These are phyloP conservation scores for Halophytophthora polymorphica DNA, from an alignment of 352 stramenopile genomes.

Conservation along the genomic window DNA sequence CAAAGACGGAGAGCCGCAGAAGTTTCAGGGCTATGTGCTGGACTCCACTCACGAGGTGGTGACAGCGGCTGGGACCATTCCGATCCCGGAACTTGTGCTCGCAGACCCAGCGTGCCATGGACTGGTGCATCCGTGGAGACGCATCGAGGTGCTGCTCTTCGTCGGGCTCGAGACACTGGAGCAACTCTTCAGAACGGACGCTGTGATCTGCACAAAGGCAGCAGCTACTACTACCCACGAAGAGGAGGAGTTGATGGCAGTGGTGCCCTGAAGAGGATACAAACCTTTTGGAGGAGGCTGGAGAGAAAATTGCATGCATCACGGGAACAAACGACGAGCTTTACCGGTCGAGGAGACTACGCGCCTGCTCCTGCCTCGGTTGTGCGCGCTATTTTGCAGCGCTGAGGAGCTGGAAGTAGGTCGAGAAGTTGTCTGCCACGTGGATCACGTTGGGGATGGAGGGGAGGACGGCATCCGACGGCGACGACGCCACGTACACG, in stretches of 20 bases:
- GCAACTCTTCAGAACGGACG: slow-evolving; percentile 56
- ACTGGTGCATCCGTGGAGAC: slow-evolving; percentile 53
- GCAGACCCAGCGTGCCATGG: slow-evolving; percentile 28
- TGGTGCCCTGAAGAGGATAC: neutral
- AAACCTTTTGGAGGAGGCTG: too few relatives aligned
- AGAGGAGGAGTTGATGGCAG: slow-evolving; percentile 7
- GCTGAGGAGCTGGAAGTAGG: slow-evolving; percentile 65
- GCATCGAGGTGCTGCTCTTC: slow-evolving; percentile 47
- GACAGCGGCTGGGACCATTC: slow-evolving; percentile 29
- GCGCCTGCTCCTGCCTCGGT: too few relatives aligned
- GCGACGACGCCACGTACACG: slow-evolving; percentile 45
- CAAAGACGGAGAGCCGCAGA: neutral
- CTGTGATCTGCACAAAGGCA: slow-evolving; percentile 20
- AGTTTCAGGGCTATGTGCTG: slow-evolving; percentile 25
- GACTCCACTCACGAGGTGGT: slow-evolving; percentile 26
- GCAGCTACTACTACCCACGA: slow-evolving; percentile 1
- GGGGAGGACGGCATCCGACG: slow-evolving; percentile 18
- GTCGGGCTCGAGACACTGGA: slow-evolving; percentile 50
- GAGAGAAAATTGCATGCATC: neutral
- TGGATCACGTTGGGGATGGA: slow-evolving; percentile 46
- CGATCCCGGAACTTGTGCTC: slow-evolving; percentile 34
- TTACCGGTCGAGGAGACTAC: too few relatives aligned
- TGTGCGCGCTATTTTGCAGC: slow-evolving; percentile 17
- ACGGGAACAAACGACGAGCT: neutral
- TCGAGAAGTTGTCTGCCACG: slow-evolving; percentile 59